Percentiles rank a stretch among this genome's conserved stretches.
Conservation (phyloP, 257 asterid genomes). For the Nyctanthes arbortristis region DNA sequence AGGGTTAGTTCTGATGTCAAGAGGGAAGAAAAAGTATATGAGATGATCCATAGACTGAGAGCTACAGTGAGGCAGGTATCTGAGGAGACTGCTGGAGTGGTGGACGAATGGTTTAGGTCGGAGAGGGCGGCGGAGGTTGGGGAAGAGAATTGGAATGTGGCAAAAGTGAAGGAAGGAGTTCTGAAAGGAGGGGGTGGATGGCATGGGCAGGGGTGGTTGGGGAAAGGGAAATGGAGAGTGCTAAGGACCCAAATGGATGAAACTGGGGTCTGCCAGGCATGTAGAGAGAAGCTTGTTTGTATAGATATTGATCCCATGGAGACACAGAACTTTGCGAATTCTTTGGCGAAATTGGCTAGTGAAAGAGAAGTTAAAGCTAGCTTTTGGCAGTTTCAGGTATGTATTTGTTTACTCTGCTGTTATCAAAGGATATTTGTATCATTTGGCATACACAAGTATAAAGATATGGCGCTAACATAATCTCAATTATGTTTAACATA, state of each 20-base stretch:
- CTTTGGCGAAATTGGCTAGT: conserved; percentile 66
- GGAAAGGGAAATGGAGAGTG: conserved; percentile 83
- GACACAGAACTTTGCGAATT: conserved; percentile 72
- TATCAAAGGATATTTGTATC: conserved; percentile 3
- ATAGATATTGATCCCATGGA: conserved; percentile 95
- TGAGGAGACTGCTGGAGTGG: conserved; percentile 64
- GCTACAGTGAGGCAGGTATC: conserved; percentile 79
- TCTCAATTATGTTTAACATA: background rate
- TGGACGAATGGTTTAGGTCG: conserved; percentile 83
- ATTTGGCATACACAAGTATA: background rate
- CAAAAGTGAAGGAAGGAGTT: conserved; percentile 66
- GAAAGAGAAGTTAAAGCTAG: conserved; percentile 57
- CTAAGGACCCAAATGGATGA: conserved; percentile 60
- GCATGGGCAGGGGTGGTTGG: conserved; percentile 99
- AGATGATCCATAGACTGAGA: conserved; percentile 88
- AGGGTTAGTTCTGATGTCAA: conserved; percentile 57
- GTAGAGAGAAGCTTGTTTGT: conserved; percentile 79
- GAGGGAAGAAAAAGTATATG: conserved; percentile 75
- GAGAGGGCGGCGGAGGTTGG: conserved; percentile 64
- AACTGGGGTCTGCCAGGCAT: conserved; percentile 66
- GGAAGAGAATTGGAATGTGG: conserved; percentile 61
- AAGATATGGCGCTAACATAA: background rate
- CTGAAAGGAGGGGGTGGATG: conserved; percentile 98
- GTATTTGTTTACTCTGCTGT: conserved; percentile 17
- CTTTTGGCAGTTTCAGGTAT: conserved; percentile 78